Base-by-base conservation (phyloP, 805 yeast species). In the Candida peoriensis region DNA sequence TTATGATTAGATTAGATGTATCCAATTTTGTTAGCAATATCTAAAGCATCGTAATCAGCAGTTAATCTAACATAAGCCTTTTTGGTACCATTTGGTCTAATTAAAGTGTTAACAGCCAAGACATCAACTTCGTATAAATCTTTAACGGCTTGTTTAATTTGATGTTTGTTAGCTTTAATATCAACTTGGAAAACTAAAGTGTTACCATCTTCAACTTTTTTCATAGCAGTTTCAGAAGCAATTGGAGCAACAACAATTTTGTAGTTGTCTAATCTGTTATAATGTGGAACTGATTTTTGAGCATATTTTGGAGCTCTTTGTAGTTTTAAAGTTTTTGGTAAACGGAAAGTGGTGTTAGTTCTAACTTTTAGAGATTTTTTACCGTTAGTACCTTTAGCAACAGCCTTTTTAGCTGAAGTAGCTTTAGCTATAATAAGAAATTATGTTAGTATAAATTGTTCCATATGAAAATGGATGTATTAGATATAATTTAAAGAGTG, bases 11-110 rank as follows among this genome's bases (percentile, higher is more conserved):
- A 60, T 84, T 78, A 90, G 72, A 90, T 82, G 94, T 88, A 89
- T 76, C 98, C 98, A 67, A 90, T 93, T 77, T 93, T 87, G 95
- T 89, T 89, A 69, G 98, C 98, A 71, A 93, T 88, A 71, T 93
- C 98, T 68, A 93, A 84, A 71, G 97, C 97, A 76, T 93, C 98
- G 79, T 81, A 84, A 74, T 93, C 98, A 68, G 96, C 90, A 65
- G 97, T 87, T 70, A 93, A 84, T 78, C 95, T 87, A 68, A 93
- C 90, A 81, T 83, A 93, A 67, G 98, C 98, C 82, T 93, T 93
- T 87, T 93, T 93, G 77, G 97, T 84, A 72, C 98, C 98, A 73
- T 93, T 89, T 69, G 98, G 97, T 77, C 95, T 87, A 64, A 93
- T 74, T 70, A 93, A 78, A 58, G 98, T 93, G 90, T 93, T 89